phyloP scores from a whole-genome alignment of 2,329 filamentous ascomycete species.

The Alternaria longipes region DNA sequence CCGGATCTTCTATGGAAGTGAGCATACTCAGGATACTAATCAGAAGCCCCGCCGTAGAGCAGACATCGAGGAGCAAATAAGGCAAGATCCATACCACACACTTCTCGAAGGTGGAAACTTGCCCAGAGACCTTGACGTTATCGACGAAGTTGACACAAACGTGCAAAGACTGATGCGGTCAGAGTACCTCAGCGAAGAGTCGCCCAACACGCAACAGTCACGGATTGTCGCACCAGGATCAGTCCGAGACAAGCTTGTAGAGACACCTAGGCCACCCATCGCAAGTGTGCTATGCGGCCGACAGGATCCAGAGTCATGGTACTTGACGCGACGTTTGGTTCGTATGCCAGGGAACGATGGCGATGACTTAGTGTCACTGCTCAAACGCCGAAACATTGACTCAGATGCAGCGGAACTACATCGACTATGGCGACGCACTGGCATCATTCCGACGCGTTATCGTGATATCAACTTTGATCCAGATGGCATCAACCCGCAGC shows the following conservation, averaged over 20 bases:
- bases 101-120: background rate
- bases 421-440: slow-evolving; percentile 9
- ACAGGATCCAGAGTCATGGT: background rate
- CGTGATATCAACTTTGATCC: background rate
- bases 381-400: background rate
- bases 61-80: background rate
- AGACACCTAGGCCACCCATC: background rate
- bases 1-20: background rate
- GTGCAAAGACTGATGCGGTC: background rate
- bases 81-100: background rate
- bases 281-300: background rate
- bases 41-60: background rate
- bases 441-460: background rate
- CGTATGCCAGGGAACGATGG: background rate
- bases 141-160: background rate
- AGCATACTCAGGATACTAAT: background rate
- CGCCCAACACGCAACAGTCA: background rate
- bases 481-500: background rate
- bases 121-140: background rate
- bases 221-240: background rate
- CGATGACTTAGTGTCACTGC: background rate
- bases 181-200: background rate
- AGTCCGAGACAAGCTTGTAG: background rate
- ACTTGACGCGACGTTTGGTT: slow-evolving; percentile 5
- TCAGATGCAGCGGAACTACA: slow-evolving; percentile 8